phyloP scores from a whole-genome alignment of 2,329 filamentous ascomycete genomes.

The Verticillium alfalfae region DNA sequence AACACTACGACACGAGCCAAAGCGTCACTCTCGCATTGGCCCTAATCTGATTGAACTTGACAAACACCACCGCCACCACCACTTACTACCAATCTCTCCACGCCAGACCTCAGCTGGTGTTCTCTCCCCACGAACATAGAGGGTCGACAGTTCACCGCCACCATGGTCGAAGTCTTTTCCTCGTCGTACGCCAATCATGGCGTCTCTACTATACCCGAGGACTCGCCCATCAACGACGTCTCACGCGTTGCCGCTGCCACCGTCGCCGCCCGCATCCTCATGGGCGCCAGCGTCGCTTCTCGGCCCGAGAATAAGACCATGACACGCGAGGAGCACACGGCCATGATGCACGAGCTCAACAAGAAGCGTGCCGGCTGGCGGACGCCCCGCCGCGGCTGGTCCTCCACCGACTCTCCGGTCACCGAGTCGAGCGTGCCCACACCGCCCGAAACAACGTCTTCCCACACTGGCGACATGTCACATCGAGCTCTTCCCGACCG shows the following conservation, averaged over 20 bases:
- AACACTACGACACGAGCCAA: background rate
- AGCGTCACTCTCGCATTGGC: background rate
- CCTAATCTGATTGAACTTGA: background rate
- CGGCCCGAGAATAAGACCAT: constrained; percentile 17
- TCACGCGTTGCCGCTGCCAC: constrained; percentile 10
- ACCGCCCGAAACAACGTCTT: constrained; percentile 1
- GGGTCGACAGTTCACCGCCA: constrained; percentile 3
- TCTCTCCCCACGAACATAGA: background rate
- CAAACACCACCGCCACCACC: background rate
- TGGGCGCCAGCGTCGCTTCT: constrained; percentile 11
- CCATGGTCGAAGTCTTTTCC: constrained; percentile 26
- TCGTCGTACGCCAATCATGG: constrained; percentile 12
- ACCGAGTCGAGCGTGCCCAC: constrained; percentile 10
- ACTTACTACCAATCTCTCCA: background rate
- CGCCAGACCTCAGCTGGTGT: background rate
- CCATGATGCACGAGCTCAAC: constrained; percentile 30
- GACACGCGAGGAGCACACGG: constrained; percentile 34
- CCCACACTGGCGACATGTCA: constrained; percentile 1
- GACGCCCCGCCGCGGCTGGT: constrained; percentile 38
- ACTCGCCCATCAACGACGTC: constrained; percentile 9
- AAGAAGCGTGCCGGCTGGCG: constrained; percentile 28
- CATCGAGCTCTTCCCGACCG: constrained; percentile 1
- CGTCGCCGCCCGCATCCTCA: constrained; percentile 9
- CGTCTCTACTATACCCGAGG: constrained; percentile 6
- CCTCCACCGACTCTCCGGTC: constrained; percentile 35